phyloP scores from a whole-genome alignment of 768 basidiomycete species.

The Coprinellus micaceus region DNA sequence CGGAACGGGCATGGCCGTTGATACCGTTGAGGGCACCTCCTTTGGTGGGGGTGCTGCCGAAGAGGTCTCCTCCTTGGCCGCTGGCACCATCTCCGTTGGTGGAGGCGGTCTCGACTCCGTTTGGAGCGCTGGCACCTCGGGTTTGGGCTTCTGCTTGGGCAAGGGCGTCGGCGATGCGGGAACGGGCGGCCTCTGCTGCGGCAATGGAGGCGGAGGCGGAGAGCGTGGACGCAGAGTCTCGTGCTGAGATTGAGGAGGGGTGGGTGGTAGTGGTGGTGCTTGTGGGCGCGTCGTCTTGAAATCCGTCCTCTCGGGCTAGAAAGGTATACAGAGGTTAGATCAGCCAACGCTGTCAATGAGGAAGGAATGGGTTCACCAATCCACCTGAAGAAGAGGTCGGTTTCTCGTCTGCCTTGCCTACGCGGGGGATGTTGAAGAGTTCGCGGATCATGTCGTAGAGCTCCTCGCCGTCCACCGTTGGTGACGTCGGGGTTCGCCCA shows the following conservation, averaged over 20 bases:
- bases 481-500: conserved; percentile 31
- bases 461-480: conserved; percentile 27
- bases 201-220: conserved; percentile 3
- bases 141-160: background rate
- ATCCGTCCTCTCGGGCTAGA: conserved; percentile 1
- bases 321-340: conserved; percentile 13
- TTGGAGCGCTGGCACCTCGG: background rate
- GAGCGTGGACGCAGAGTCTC: background rate
- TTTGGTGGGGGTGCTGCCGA: background rate
- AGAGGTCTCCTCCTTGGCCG: background rate
- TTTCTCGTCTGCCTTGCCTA: background rate
- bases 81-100: conserved; percentile 2
- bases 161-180: conserved; percentile 7
- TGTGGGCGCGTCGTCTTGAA: background rate
- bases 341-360: conserved; percentile 11
- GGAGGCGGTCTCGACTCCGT: background rate
- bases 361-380: conserved; percentile 26
- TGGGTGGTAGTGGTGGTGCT: conserved; percentile 2
- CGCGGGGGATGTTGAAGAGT: conserved; percentile 26
- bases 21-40: background rate
- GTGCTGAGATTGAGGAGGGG: conserved; percentile 1
- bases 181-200: conserved; percentile 13
- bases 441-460: conserved; percentile 34
- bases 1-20: background rate
- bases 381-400: conserved; percentile 28